Base-by-base conservation (phyloP, 2,329 filamentous ascomycete genomes). In the Paracoccidioides brasiliensis region DNA sequence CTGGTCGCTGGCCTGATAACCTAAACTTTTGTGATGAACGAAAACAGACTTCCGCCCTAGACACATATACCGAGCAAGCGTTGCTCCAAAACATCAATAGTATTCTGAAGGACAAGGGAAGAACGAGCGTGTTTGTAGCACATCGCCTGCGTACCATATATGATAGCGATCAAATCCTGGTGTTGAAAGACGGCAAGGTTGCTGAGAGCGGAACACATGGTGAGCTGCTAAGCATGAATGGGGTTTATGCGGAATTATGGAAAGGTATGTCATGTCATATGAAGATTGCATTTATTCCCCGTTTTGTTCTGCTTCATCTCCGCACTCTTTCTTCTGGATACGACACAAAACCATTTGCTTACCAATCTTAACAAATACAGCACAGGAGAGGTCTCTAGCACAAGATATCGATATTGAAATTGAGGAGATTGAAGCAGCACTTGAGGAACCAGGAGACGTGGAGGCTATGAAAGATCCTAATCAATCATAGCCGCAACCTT, bases 71-170 rank as follows among this genome's bases (percentile, higher is more conserved):
- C 0, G 91, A 96, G 72, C 88, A 94, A 71, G 86, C 87, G 1
- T 77, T 97, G 52, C 83, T 97, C 75, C 79, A 84, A 58, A 95
- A 96, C 67, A 96, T 97, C 69, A 95, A 95, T 70, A 85, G 85
- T 61, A 93, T 97, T 54, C 75, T 97, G 54, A 86, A 85, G 62
- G 90, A 95, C 65, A 95, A 95, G 74, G 77, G 77, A 3, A 81
- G 90, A 56, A 97, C 93, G 0, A 96, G 90, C 62, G 88, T 98
- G 0, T 97, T 97, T 67, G 86, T 98, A 4, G 93, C 93, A 5
- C 93, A 97, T 70, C 81, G 93, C 15, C 74, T 98, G 57, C 81
- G 91, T 53, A 97, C 93, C 0, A 96, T 98, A 61, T 95, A 88
- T 65, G 93, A 97, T 65, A 88, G 88, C 42, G 87, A 97, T 70